Conservation (phyloP, 2,329 filamentous ascomycete species). For the Pezicula neosporulosa region DNA sequence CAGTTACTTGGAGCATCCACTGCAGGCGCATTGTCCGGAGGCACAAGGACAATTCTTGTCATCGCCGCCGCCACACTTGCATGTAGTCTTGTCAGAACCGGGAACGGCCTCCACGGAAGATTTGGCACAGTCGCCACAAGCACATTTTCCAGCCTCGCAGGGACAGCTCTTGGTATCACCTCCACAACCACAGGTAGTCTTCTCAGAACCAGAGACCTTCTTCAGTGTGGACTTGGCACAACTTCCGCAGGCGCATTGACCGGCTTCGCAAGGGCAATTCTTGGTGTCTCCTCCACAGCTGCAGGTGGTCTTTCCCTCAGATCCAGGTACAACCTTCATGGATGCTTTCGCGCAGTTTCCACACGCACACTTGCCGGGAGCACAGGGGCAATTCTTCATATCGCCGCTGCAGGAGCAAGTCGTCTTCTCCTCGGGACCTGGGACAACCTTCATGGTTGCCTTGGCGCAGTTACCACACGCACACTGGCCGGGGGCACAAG, state of each 20-base stretch:
- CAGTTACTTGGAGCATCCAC: slow-evolving; percentile 17
- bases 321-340: slow-evolving; percentile 33
- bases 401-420: slow-evolving; percentile 32
- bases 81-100: slow-evolving; percentile 33
- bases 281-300: slow-evolving; percentile 29
- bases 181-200: slow-evolving; percentile 32
- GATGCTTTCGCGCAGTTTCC: slow-evolving; percentile 34
- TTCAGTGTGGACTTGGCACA: slow-evolving; percentile 40
- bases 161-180: slow-evolving; percentile 29
- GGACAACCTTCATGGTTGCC: slow-evolving; percentile 37
- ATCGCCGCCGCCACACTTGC: slow-evolving; percentile 33
- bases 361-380: slow-evolving; percentile 33
- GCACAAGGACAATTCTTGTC: slow-evolving; percentile 30
- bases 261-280: slow-evolving; percentile 31
- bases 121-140: slow-evolving; percentile 18
- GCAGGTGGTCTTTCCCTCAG: slow-evolving; percentile 32
- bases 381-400: slow-evolving; percentile 30
- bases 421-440: slow-evolving; percentile 30
- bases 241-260: slow-evolving; percentile 35
- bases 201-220: slow-evolving; percentile 27
- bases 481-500: slow-evolving; percentile 33
- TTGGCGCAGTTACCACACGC: slow-evolving; percentile 36
- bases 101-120: slow-evolving; percentile 17
- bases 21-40: slow-evolving; percentile 33
- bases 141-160: slow-evolving; percentile 32